These are phyloP conservation scores for Syzygium aromaticum DNA, from an alignment of 345 rosid species.

Conservation along the genomic window DNA sequence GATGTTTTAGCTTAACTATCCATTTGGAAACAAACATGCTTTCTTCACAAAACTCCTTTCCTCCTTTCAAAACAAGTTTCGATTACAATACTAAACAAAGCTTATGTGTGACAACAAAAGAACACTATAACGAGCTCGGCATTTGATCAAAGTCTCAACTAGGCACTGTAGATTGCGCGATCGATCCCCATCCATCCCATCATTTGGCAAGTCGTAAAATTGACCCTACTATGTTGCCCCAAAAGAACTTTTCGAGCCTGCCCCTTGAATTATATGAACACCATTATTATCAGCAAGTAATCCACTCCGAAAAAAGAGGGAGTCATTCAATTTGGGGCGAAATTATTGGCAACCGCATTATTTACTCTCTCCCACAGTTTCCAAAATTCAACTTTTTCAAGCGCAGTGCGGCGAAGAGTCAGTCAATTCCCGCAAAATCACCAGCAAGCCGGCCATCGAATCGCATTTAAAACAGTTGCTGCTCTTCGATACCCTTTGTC, in stretches of 20 bases:
- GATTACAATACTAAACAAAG: too few species aligned
- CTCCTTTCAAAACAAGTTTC: too few species aligned
- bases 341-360: background rate
- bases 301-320: too few species aligned
- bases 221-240: background rate
- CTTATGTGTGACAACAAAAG: too few species aligned
- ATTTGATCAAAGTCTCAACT: too few species aligned
- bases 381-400: background rate
- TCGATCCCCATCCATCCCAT: fast-evolving
- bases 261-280: background rate
- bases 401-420: background rate
- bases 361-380: background rate
- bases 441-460: background rate
- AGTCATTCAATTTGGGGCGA: background rate
- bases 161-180: background rate
- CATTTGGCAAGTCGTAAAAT: background rate
- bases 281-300: background rate
- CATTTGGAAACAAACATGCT: too few species aligned
- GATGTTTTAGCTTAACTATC: too few species aligned
- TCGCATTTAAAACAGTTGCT: background rate
- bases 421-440: background rate
- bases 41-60: too few species aligned
- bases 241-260: background rate
- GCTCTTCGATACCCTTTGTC: background rate
- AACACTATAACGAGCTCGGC: too few species aligned